Evolutionary conservation across 164 flowering plant species (phyloP), one percentile per base, ranked within the genome.

Genomic region (Nelumbo lutea): DNA sequence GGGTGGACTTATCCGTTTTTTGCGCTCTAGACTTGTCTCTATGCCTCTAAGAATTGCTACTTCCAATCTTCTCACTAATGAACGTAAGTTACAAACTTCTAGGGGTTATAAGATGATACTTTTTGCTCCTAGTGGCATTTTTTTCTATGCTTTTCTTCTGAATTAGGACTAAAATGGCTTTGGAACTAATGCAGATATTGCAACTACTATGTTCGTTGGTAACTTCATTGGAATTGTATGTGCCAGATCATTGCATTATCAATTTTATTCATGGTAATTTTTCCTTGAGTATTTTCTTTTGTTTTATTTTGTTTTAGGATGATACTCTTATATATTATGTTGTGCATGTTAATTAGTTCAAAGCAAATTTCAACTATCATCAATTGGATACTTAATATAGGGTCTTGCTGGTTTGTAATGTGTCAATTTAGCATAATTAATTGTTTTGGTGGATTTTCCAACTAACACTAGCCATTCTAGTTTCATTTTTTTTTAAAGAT

Each of bases 191-290:
- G 55, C 88, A 95, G 98, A 95, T 87, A 84, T 92, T 55, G 81
- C 75, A 47, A 87, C 96, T 5, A 82, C 85, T 44, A 81, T 95
- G 90, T 88, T 92, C 76, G 84, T 78, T 71, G 98, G 98, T 69
- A 90, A 92, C 81, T 95, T 95, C 83, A 85, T 91, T 67, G 98
- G 98, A 63, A 86, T 91, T 52, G 68, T 90, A 14, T 95, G 90
- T 66, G 96, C 97, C 42, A 79, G 97, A 48, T 90, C 97, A 42
- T 79, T 95, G 76, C 97, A 95, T 83, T 91, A 94, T 78, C 97
- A 94, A 67, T 94, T 94, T 77, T 94, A 94, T 76, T 88, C 95
- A 7, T 94, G 98, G 98, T 91, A 77, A 72, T 82, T 71, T 69
- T 13, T 71, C 64, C 57, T 15, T 42, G 8, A 27, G 27, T 27